Conservation (phyloP, 139 green algal species). For the Micromonas pusilla region DNA sequence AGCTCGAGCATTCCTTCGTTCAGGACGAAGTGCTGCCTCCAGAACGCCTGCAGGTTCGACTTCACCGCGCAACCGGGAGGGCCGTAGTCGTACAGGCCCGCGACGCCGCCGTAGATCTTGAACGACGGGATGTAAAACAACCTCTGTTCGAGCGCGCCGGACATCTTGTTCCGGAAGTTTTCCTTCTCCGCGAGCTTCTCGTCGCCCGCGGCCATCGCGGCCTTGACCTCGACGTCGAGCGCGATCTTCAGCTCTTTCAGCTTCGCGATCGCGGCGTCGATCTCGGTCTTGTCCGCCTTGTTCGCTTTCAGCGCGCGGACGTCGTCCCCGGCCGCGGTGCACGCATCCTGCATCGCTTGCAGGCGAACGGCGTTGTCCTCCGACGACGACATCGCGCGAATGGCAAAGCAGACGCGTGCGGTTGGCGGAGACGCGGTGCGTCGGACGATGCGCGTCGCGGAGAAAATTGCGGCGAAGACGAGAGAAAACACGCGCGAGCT, state of each 20-base stretch:
- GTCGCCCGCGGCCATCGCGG: constrained; percentile 51
- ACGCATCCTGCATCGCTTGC: constrained; percentile 53
- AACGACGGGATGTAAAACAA: constrained; percentile 97
- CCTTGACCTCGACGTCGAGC: constrained; percentile 43
- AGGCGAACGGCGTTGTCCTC: background rate
- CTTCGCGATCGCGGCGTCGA: constrained; percentile 75
- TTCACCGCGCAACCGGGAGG: constrained; percentile 95
- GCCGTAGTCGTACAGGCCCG: constrained; percentile 97
- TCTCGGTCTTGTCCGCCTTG: constrained; percentile 64
- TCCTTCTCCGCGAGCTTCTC: constrained; percentile 56
- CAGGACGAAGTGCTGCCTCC: constrained; percentile 89
- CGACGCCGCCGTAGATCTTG: constrained; percentile 95
- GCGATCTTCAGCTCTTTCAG: constrained; percentile 81
- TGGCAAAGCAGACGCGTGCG: too few species aligned
- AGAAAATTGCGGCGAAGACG: too few species aligned
- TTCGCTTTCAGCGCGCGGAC: constrained; percentile 83
- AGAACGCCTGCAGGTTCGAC: constrained; percentile 69
- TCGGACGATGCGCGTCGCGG: too few species aligned
- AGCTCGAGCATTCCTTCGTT: constrained; percentile 98
- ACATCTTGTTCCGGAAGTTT: constrained; percentile 63
- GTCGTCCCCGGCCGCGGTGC: constrained; percentile 72
- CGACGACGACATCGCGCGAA: background rate
- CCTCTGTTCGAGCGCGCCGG: constrained; percentile 72
- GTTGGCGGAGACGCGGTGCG: too few species aligned
- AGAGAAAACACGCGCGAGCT: too few species aligned